Evolutionary conservation across 805 yeast genomes (phyloP).

Genomic region (Monosporozyma solicola): DNA sequence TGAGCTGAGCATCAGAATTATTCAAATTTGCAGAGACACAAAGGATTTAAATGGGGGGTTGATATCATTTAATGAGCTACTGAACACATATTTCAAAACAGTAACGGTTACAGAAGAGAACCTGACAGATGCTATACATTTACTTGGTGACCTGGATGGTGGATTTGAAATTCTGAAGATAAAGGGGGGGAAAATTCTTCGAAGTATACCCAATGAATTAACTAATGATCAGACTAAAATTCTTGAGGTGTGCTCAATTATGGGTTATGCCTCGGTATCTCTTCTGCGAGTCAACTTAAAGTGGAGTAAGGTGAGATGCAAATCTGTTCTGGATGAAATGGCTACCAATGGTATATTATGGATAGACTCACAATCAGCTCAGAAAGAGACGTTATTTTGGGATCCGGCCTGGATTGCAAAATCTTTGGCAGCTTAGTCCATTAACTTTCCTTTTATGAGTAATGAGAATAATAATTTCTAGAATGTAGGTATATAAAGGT

Average conservation of each 20-base stretch:
- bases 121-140: slow-evolving; percentile 44
- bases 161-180: slow-evolving; percentile 60
- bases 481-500: not conserved
- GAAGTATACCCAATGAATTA: slow-evolving; percentile 55
- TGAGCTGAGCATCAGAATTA: slow-evolving; percentile 62
- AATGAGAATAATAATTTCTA: not conserved
- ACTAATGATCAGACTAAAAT: slow-evolving; percentile 62
- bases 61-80: slow-evolving; percentile 49
- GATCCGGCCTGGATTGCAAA: slow-evolving; percentile 61
- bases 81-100: slow-evolving; percentile 24
- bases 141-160: slow-evolving; percentile 51
- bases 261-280: slow-evolving; percentile 63
- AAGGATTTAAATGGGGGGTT: slow-evolving; percentile 76
- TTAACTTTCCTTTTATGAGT: not conserved
- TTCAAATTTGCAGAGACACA: slow-evolving; percentile 67
- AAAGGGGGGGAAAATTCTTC: slow-evolving; percentile 43
- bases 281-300: slow-evolving; percentile 62
- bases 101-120: slow-evolving; percentile 39
- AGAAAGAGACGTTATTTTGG: slow-evolving; percentile 48
- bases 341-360: slow-evolving; percentile 75
- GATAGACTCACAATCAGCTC: slow-evolving; percentile 53
- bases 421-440: not conserved
- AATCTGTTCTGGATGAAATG: slow-evolving; percentile 64
- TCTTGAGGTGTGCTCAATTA: slow-evolving; percentile 63
- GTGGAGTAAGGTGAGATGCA: slow-evolving; percentile 62